Conservation (phyloP, 805 yeast genomes). For the Nakazawaea pomicola region DNA sequence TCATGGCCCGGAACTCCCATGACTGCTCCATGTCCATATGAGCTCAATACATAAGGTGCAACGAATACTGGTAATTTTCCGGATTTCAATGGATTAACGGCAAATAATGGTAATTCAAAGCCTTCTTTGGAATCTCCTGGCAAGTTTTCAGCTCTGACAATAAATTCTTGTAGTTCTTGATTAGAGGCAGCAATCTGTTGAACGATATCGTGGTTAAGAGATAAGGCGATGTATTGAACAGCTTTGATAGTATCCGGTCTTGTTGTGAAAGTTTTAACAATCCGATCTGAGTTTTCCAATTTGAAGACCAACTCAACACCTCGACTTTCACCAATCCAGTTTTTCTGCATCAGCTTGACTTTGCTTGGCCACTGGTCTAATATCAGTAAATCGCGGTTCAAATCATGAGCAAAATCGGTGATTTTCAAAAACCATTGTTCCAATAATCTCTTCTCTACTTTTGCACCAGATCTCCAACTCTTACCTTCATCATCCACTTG, state of each 20-base stretch:
- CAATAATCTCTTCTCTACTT: slow-evolving; percentile 75
- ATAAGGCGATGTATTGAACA: slow-evolving; percentile 77
- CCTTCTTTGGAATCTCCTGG: slow-evolving; percentile 58
- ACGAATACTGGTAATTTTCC: slow-evolving; percentile 66
- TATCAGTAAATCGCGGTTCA: slow-evolving; percentile 57
- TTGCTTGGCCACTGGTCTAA: slow-evolving; percentile 81
- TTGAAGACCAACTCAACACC: slow-evolving; percentile 69
- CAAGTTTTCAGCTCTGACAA: slow-evolving; percentile 30
- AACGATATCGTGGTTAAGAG: slow-evolving; percentile 65
- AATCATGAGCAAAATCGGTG: slow-evolving; percentile 68
- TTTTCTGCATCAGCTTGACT: slow-evolving; percentile 83
- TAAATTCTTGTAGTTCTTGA: slow-evolving; percentile 38
- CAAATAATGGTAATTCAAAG: slow-evolving; percentile 40
- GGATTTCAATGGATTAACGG: slow-evolving; percentile 55
- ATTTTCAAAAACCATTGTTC: slow-evolving; percentile 95
- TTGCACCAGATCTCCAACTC: slow-evolving; percentile 97
- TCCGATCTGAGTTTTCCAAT: slow-evolving; percentile 21
- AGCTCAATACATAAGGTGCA: slow-evolving; percentile 84
- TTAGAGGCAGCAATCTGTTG: slow-evolving; percentile 32
- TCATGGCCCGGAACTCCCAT: slow-evolving; percentile 99
- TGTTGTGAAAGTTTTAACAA: slow-evolving; percentile 68
- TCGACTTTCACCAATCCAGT: slow-evolving; percentile 89
- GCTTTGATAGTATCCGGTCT: slow-evolving; percentile 84
- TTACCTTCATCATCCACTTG: slow-evolving; percentile 89
- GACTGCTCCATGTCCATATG: slow-evolving; percentile 89